Evolutionary conservation across 73 alveolate genomes (phyloP).

Genomic region (Breviolum minutum): DNA sequence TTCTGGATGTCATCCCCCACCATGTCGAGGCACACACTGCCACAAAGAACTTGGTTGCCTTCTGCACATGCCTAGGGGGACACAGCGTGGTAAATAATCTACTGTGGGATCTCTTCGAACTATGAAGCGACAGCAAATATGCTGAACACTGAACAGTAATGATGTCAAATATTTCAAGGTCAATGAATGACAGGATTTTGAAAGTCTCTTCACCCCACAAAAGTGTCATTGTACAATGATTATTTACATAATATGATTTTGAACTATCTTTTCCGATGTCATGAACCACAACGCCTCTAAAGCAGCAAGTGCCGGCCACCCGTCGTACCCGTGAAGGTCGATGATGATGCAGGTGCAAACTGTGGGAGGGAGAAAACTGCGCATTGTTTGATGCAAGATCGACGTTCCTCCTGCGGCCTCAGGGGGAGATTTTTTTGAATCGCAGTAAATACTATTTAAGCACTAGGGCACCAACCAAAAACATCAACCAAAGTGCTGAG

Average conservation of each 20-base stretch:
- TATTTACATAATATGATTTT: too few species aligned
- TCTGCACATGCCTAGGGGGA: not conserved
- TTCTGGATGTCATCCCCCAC: not conserved
- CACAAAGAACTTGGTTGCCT: not conserved
- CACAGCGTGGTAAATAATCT: not conserved
- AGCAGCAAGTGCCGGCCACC: not conserved
- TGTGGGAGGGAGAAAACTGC: not conserved
- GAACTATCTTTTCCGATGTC: not conserved
- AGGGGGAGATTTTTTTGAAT: too few species aligned
- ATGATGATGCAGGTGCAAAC: not conserved
- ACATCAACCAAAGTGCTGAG: not conserved
- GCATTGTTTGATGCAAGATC: constrained; percentile 3
- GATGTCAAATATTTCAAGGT: not conserved
- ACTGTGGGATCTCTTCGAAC: too few species aligned
- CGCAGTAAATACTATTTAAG: too few species aligned
- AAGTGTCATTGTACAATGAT: too few species aligned
- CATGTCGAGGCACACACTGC: not conserved
- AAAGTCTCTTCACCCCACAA: too few species aligned
- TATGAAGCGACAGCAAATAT: not conserved
- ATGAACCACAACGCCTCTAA: not conserved
- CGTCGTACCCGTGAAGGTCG: constrained; percentile 36
- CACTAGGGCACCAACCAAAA: too few species aligned
- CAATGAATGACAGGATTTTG: not conserved
- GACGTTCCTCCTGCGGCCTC: not conserved
- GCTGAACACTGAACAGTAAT: not conserved